Conservation (phyloP, 1,284 basidiomycete species). For the Irpex lacteus region DNA sequence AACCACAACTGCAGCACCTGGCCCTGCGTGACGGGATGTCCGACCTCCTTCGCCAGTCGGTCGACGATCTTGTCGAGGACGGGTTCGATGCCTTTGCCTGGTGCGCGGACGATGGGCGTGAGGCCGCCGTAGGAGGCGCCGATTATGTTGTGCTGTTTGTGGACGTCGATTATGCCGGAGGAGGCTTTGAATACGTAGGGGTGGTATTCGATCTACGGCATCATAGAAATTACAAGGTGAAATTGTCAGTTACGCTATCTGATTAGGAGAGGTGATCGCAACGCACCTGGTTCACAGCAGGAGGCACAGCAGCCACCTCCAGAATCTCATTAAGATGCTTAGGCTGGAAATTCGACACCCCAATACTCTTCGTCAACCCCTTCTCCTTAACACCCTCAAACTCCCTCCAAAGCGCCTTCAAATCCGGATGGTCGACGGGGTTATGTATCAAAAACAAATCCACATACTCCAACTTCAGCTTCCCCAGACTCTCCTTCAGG, state of each 20-base stretch:
- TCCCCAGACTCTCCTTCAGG: slow-evolving; percentile 52
- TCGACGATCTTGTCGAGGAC: slow-evolving; percentile 30
- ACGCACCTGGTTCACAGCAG: slow-evolving; percentile 77
- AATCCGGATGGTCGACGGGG: slow-evolving; percentile 43
- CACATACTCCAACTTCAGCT: slow-evolving; percentile 67
- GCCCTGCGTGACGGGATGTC: slow-evolving; percentile 29
- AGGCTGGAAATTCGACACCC: slow-evolving; percentile 81
- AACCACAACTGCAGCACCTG: slow-evolving; percentile 38
- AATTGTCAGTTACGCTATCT: too few species aligned
- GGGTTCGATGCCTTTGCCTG: slow-evolving; percentile 54
- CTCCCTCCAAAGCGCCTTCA: slow-evolving; percentile 63
- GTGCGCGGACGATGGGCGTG: slow-evolving; percentile 53
- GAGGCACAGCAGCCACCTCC: slow-evolving; percentile 53
- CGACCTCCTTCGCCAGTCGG: slow-evolving; percentile 23
- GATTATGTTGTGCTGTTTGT: slow-evolving; percentile 61
- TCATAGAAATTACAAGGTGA: too few species aligned
- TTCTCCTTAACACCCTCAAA: slow-evolving; percentile 69
- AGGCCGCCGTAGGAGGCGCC: slow-evolving; percentile 68
- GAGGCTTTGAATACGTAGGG: slow-evolving; percentile 70
- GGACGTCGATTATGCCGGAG: slow-evolving; percentile 51
- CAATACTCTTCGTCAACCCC: slow-evolving; percentile 75
- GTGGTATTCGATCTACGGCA: slow-evolving; percentile 80
- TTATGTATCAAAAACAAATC: slow-evolving; percentile 79
- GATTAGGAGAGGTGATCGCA: too few species aligned
- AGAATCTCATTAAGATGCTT: slow-evolving; percentile 65